phyloP scores from a whole-genome alignment of 371 early-diverging fungal species.

The Mortierella sp. region DNA sequence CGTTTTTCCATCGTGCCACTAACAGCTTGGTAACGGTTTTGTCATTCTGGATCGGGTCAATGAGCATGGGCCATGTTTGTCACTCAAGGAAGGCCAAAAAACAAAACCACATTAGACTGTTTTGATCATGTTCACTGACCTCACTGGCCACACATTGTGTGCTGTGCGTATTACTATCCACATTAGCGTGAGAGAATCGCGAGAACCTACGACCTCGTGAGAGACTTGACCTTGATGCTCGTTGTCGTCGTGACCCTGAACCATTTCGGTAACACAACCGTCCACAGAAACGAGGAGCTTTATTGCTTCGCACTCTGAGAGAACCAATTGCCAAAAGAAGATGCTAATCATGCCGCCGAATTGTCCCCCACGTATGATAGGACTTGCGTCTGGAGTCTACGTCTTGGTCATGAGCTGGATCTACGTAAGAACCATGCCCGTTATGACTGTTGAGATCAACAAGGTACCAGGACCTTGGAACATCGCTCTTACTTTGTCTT shows the following conservation, averaged over 20 bases:
- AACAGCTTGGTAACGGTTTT: constrained; percentile 13
- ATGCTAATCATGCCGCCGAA: too few species aligned
- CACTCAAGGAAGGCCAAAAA: too few species aligned
- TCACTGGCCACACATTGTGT: too few species aligned
- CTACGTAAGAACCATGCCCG: constrained; percentile 21
- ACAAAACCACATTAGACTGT: too few species aligned
- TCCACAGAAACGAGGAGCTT: too few species aligned
- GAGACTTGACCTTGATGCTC: constrained; percentile 49
- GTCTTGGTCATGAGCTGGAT: constrained; percentile 31
- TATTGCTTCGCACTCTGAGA: too few species aligned
- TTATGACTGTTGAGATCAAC: background rate
- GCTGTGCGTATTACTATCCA: too few species aligned
- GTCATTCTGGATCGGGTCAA: background rate
- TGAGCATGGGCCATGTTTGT: background rate
- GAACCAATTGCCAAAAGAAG: too few species aligned
- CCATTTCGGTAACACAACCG: constrained; percentile 22
- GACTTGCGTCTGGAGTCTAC: constrained; percentile 12
- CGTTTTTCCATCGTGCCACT: constrained; percentile 8
- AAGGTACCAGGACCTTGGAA: too few species aligned
- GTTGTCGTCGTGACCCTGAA: constrained; percentile 37
- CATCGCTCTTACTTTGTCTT: background rate
- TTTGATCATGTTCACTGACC: too few species aligned
- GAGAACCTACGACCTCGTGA: constrained; percentile 14
- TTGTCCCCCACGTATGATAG: constrained; percentile 6
- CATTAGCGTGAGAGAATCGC: constrained; percentile 21